Evolutionary conservation across 2,329 filamentous ascomycete genomes (phyloP), one percentile per base, ranked within the genome.

Genomic region (Coniochaeta pulveracea): DNA sequence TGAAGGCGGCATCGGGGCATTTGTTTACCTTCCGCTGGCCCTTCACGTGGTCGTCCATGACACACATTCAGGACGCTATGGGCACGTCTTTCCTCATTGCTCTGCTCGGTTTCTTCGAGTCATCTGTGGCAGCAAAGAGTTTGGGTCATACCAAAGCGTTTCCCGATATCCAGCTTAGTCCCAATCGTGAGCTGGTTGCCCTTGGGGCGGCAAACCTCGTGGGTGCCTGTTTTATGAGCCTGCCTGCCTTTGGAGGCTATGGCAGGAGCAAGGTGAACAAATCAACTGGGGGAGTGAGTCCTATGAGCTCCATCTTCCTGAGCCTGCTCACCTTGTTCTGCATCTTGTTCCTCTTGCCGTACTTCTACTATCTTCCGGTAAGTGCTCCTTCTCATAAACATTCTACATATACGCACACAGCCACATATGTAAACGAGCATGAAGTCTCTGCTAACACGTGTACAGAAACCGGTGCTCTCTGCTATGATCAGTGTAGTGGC

Each of bases 21-120:
- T 46, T 68, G 5, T 93, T 96, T 49, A 66, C 75, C 3, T 86
- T 95, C 44, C 76, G 82, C 40, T 95, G 88, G 69, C 89, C 91
- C 0, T 91, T 95, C 48, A 74, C 78, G 42, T 60, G 73, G 3
- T 66, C 73, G 5, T 75, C 93, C 45, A 77, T 96, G 65, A 69
- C 74, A 16, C 81, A 95, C 50, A 83, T 93, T 34, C 79, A 82
- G 15, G 81, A 85, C 40, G 82, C 85, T 23, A 81, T 96, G 69
- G 80, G 84, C 33, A 96, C 91, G 0, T 82, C 85, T 0, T 94
- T 98, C 49, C 67, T 96, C 34, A 94, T 98, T 42, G 85, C 88
- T 1, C 67, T 98, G 16, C 76, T 98, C 0, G 91, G 91, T n/a
- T 98, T 98, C 58, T 98, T 98, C 47, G 91, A 98, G 56, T 94